Percentiles rank a stretch among this genome's conserved stretches.
Evolutionary conservation across 441 rosid genomes (phyloP).

Genomic region (Theobroma grandiflorum): DNA sequence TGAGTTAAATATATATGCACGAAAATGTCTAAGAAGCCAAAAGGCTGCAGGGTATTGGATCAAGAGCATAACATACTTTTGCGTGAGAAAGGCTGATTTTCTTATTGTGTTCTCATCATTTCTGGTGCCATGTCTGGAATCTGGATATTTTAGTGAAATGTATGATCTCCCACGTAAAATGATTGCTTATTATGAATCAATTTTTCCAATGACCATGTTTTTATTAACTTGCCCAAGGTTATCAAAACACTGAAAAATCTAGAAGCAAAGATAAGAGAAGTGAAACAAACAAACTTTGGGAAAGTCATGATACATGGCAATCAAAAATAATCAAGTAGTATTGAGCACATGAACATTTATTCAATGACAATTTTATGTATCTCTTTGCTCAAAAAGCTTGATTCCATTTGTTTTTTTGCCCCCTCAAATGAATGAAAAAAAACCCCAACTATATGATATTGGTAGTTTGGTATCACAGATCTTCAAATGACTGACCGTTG

Average conservation of each 20-base stretch:
- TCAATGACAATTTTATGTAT: no score
- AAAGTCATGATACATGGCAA: neutral
- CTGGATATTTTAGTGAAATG: neutral
- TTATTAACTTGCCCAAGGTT: neutral
- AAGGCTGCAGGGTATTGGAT: constrained; percentile 10
- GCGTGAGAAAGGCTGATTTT: neutral
- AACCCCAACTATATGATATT: no score
- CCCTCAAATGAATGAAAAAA: no score
- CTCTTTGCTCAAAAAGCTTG: no score
- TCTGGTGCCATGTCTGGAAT: neutral
- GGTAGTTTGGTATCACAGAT: no score
- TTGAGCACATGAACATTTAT: no score
- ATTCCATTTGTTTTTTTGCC: no score
- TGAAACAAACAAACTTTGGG: neutral
- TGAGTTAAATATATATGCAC: constrained; percentile 15
- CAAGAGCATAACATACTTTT: constrained; percentile 13
- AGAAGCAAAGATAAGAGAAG: neutral
- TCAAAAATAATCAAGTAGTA: no score
- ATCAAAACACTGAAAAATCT: neutral
- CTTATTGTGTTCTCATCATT: neutral
- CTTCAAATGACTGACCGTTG: no score
- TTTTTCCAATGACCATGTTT: neutral
- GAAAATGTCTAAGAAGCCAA: neutral
- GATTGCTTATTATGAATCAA: neutral
- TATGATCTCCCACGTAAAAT: neutral